Conservation (phyloP, 371 early-diverging fungal species). For the Apophysomyces elegans region DNA sequence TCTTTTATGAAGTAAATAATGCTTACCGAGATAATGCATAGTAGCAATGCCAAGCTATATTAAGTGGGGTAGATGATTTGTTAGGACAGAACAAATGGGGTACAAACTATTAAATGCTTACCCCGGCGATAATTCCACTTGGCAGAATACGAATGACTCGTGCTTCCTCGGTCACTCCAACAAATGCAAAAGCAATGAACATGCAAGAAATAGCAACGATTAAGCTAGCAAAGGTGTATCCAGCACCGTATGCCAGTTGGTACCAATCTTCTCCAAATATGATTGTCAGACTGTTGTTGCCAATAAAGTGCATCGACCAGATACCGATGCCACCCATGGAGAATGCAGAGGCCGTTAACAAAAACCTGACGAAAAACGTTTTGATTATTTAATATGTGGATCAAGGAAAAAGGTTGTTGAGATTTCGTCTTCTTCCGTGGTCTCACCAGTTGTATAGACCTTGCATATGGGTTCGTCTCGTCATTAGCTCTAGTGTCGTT, state of each 20-base stretch:
- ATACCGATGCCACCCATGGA: conserved; percentile 50
- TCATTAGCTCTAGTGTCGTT: conserved; percentile 25
- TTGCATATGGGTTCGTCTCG: conserved; percentile 28
- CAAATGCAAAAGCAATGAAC: conserved; percentile 48
- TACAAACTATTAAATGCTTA: conserved; percentile 23
- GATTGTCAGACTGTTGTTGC: conserved; percentile 45
- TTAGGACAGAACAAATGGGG: conserved; percentile 6
- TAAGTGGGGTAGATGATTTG: neutral
- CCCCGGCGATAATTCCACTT: conserved; percentile 49
- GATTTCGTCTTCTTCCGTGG: no score
- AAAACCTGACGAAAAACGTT: conserved; percentile 27
- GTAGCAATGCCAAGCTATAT: conserved; percentile 39
- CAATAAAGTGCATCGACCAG: conserved; percentile 59
- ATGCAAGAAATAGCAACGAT: conserved; percentile 42
- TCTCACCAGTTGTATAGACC: conserved; percentile 29
- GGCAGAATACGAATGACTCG: conserved; percentile 36
- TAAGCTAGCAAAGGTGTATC: conserved; percentile 47
- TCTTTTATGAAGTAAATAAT: neutral
- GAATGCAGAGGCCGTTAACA: conserved; percentile 42
- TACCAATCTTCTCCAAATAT: conserved; percentile 16
- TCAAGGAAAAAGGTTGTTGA: neutral
- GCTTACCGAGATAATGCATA: conserved; percentile 53
- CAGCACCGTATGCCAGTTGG: conserved; percentile 41
- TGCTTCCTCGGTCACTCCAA: conserved; percentile 47
- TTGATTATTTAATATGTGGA: neutral